These are phyloP conservation scores for Mucor racemosus DNA, from an alignment of 371 early-diverging fungal species.

Conservation along the genomic window DNA sequence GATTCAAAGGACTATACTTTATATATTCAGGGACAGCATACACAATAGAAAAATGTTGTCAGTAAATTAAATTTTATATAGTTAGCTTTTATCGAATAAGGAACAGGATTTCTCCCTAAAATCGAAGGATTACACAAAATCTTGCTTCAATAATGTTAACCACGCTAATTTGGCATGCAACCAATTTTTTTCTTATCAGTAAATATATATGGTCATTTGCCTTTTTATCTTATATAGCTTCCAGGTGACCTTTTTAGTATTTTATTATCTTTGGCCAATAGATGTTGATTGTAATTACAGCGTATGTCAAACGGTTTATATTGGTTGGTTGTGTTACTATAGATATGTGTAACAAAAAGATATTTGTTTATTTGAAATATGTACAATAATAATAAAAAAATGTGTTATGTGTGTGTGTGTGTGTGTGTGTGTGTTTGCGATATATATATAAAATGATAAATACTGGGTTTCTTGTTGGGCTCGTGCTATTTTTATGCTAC, in stretches of 20 bases:
- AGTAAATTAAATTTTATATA: no score
- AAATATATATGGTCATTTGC: neutral
- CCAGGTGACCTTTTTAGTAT: conserved; percentile 9
- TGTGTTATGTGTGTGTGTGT: neutral
- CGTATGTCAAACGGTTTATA: neutral
- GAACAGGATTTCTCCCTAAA: no score
- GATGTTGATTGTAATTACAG: neutral
- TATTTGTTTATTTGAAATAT: conserved; percentile 13
- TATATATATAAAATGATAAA: conserved; percentile 7
- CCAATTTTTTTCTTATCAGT: conserved; percentile 2
- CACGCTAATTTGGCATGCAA: neutral
- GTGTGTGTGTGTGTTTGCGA: no score
- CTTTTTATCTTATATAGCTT: neutral
- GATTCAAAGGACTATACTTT: neutral
- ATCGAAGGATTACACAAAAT: neutral
- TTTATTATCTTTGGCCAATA: conserved; percentile 17
- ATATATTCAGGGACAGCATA: neutral
- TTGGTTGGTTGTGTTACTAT: conserved; percentile 12
- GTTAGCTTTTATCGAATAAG: no score
- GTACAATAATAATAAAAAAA: conserved; percentile 10
- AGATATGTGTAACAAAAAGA: neutral
- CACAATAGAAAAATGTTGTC: neutral
- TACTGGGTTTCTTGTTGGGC: neutral
- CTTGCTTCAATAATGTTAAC: neutral
- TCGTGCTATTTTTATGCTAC: conserved; percentile 13